A percentile compares a stretch with the other conserved stretches of the same genome.
phyloP scores from a whole-genome alignment of 495 filamentous ascomycete genomes.

The Saxophila tyrrhenica region DNA sequence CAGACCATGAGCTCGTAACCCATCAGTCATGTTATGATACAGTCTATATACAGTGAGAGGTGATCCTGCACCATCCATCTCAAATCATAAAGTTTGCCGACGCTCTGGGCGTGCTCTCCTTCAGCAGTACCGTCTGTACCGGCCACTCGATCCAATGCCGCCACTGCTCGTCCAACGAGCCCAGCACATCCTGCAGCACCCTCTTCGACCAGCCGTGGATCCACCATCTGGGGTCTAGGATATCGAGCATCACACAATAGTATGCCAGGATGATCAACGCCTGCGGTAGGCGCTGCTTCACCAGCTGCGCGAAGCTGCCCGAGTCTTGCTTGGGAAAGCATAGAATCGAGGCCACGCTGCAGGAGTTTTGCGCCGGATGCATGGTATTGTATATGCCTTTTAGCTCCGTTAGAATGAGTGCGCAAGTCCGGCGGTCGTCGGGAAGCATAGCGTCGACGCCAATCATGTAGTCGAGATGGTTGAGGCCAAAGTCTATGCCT shows the following conservation, averaged over 20 bases:
- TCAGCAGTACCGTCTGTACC: slow-evolving; percentile 2
- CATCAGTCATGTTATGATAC: background rate
- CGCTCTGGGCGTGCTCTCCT: background rate
- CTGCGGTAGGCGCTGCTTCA: slow-evolving; percentile 14
- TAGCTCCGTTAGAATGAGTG: slow-evolving; percentile 14
- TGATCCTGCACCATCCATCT: background rate
- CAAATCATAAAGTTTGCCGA: background rate
- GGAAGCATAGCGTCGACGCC: slow-evolving; percentile 13
- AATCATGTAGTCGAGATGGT: slow-evolving; percentile 17
- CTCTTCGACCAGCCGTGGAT: slow-evolving; percentile 12
- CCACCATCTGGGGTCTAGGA: slow-evolving; percentile 13
- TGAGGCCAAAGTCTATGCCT: slow-evolving; percentile 19
- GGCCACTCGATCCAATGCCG: slow-evolving; percentile 18
- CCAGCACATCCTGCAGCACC: slow-evolving; percentile 13
- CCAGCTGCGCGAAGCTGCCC: slow-evolving; percentile 9
- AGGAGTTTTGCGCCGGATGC: background rate
- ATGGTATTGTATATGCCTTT: slow-evolving; percentile 13
- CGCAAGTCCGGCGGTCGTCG: slow-evolving; percentile 9
- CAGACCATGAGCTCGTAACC: background rate
- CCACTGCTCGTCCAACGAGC: slow-evolving; percentile 12
- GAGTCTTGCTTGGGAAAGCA: slow-evolving; percentile 18
- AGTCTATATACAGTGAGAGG: background rate
- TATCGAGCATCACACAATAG: slow-evolving; percentile 14
- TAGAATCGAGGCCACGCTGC: slow-evolving; percentile 13
- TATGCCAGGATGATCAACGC: slow-evolving; percentile 16